phyloP scores from a whole-genome alignment of 805 yeast genomes.

The Saturnispora halmiae region DNA sequence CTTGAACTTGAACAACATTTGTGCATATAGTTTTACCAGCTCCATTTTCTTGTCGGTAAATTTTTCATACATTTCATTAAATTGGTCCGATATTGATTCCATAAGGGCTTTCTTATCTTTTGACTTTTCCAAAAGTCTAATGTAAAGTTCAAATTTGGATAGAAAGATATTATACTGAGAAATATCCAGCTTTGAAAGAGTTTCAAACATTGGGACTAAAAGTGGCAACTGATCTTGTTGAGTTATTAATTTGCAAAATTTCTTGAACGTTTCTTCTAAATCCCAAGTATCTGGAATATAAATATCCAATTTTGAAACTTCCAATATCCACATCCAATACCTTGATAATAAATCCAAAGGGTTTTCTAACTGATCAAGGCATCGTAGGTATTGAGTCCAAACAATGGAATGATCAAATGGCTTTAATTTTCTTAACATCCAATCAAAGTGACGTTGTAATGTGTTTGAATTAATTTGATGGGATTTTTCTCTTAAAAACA shows the following conservation, averaged over 20 bases:
- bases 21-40: slow-evolving; percentile 40
- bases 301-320: neutral
- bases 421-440: neutral
- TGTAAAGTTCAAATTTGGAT: neutral
- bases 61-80: slow-evolving; percentile 28
- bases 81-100: slow-evolving; percentile 16
- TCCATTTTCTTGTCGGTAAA: slow-evolving; percentile 56
- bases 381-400: slow-evolving; percentile 8
- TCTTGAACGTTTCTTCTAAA: slow-evolving; percentile 6
- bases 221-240: neutral
- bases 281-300: slow-evolving; percentile 6
- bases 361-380: neutral
- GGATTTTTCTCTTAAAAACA: neutral
- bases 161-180: neutral
- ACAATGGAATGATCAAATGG: neutral
- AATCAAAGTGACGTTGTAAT: neutral
- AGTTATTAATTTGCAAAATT: neutral
- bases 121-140: neutral
- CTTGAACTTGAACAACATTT: slow-evolving; percentile 35
- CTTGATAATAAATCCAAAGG: neutral
- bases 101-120: neutral
- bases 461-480: neutral
- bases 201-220: slow-evolving; percentile 2
- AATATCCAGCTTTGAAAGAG: neutral
- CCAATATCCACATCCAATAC: slow-evolving; percentile 6